Evolutionary conservation across 2,329 filamentous ascomycete species (phyloP), one percentile per base, ranked within the genome.

Genomic region (Pseudogymnoascus sp.): DNA sequence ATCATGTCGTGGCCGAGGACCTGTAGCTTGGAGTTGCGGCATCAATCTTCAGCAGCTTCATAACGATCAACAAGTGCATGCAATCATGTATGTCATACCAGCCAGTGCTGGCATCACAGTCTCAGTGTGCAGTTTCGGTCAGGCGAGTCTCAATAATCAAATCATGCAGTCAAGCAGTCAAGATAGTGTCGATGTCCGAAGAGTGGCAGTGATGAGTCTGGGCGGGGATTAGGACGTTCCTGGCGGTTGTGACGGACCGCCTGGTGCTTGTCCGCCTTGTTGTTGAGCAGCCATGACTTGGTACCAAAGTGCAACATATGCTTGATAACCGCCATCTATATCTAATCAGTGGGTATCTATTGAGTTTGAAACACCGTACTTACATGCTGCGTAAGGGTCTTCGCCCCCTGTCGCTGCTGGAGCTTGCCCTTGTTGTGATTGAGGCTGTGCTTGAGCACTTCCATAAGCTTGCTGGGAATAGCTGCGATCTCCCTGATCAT

Each of bases 251-350:
- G 73, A 73, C 61, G 71, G 65, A 47, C 77, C 75, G 62, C 72
- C 72, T 60, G 72, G 66, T 62, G 74, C 73, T 36, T 71, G 69
- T 36, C 67, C 72, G 59, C 69, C 67, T 69, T 78, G 77, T 71
- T 83, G 81, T 71, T 83, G 81, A 70, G 81, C 78, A 61, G 81
- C 80, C 72, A 84, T 73, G 59, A 88, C 89, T 72, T 90, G 86
- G 77, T 91, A 93, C 90, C 90, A 95, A 69, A 93, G 80, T 42
- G 88, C 85, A 65, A 91, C 77, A 73, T 93, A 95, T 69, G 88
- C 88, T 70, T 92, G 83, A 75, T 93, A 93, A 66, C 90, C 90
- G 68, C 90, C 90, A 76, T 93, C 85, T 87, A 65, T 39, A 59
- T 57, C 39, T 34, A 21, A 62, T 73, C 57, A 69, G 66, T 39